A percentile compares a stretch with the other conserved stretches of the same genome.
phyloP scores from a whole-genome alignment of 2,329 filamentous ascomycete genomes.

The Sphaerulina musiva region DNA sequence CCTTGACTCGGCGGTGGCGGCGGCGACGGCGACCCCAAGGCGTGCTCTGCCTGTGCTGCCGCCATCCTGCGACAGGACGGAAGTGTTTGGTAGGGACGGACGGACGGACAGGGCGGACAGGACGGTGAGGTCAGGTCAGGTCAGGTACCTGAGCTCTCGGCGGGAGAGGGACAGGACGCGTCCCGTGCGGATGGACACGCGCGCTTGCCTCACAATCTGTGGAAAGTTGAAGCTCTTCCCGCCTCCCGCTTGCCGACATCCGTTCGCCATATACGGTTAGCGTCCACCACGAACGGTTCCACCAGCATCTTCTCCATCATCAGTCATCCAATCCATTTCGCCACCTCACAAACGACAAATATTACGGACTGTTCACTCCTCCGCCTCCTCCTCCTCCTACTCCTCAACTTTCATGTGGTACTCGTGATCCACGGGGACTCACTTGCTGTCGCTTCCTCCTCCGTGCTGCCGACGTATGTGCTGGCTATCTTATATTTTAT shows the following conservation, averaged over 20 bases:
- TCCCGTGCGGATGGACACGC: no score
- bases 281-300: neutral
- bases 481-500: conserved; percentile 2
- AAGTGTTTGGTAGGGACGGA: no score
- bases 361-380: neutral
- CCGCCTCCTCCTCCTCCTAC: neutral
- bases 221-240: neutral
- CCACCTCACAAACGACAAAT: neutral
- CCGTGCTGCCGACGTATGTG: neutral
- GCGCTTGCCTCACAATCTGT: no score
- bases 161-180: no score
- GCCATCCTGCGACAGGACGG: neutral
- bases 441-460: conserved; percentile 8
- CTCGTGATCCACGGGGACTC: conserved; percentile 1
- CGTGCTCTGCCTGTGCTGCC: conserved; percentile 14
- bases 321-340: neutral
- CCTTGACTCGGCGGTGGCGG: conserved; percentile 14
- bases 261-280: neutral
- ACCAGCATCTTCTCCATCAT: neutral
- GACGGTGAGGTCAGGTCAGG: no score
- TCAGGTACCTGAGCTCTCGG: no score
- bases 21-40: neutral
- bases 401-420: neutral
- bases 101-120: no score
- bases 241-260: neutral